These are phyloP conservation scores for Thalassiosira hispida DNA, from an alignment of 352 stramenopile species.

Conservation along the genomic window DNA sequence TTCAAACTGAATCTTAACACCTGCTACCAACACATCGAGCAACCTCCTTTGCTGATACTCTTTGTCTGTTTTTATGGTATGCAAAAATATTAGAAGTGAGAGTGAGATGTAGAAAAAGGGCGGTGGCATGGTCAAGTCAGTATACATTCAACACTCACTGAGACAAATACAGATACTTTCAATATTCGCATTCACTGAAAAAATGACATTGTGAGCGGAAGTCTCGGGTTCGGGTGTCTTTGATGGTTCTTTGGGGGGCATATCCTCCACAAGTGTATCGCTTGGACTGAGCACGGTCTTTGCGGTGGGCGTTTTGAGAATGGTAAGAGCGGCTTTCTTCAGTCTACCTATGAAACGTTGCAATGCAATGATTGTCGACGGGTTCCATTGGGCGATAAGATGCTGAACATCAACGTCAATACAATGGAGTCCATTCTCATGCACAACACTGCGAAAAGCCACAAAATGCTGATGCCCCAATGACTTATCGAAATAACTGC, in stretches of 20 bases:
- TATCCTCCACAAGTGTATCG: not conserved
- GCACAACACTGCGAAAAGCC: slow-evolving; percentile 26
- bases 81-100: slow-evolving; percentile 11
- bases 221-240: not conserved
- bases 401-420: slow-evolving; percentile 49
- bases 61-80: slow-evolving; percentile 59
- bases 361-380: slow-evolving; percentile 78
- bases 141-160: slow-evolving; percentile 10
- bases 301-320: slow-evolving; percentile 21
- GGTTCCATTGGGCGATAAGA: slow-evolving; percentile 80
- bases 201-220: not conserved
- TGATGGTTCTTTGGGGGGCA: not conserved
- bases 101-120: not conserved
- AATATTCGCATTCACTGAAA: slow-evolving; percentile 38
- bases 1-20: slow-evolving; percentile 41
- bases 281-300: slow-evolving; percentile 6
- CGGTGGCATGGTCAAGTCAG: not conserved
- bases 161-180: slow-evolving; percentile 32
- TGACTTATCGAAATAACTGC: slow-evolving; percentile 25
- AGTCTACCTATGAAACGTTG: slow-evolving; percentile 79
- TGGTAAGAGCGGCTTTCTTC: slow-evolving; percentile 61
- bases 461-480: slow-evolving; percentile 13
- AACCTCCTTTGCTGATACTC: slow-evolving; percentile 77
- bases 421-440: slow-evolving; percentile 14
- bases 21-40: slow-evolving; percentile 46